Base-by-base conservation (phyloP, 2,329 filamentous ascomycete genomes). In the Colletotrichum sp. region DNA sequence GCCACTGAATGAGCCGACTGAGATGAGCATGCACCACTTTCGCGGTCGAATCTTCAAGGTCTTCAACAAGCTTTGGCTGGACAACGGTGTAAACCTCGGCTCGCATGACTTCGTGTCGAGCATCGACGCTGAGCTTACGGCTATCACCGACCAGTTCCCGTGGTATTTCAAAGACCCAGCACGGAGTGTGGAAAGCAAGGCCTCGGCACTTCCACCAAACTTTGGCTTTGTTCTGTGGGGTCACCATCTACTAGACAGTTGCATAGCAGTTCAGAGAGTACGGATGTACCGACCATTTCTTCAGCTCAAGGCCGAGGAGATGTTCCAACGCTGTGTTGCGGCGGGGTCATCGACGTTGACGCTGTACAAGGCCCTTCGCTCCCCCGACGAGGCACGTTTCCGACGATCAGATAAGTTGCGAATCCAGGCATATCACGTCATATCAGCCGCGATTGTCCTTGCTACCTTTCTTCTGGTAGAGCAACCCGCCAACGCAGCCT, bases 251-350 rank as follows among this genome's bases (percentile, higher is more conserved):
- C 71, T 79, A 6, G 75, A 73, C 28, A 77, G 76, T 1, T 78
- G 77, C 61, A 77, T 79, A 34, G 73, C 75, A 65, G 78, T 76
- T 1, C 78, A 79, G 67, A 75, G 78, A 26, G 76, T 78, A n/a
- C 78, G 77, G n/a, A 77, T 78, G 77, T 76, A 77, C 24, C 71
- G 78, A 3, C 77, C 71, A 0, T 77, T 76, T 5, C 68, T 78
- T 12, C 64, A 62, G 2, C 21, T 38, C n/a, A 60, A 65, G 15
- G 38, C 71, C 9, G 76, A 66, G 9, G 58, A 70, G 10, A 67
- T 75, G 15, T 78, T 77, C 76, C 48, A 65, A 2, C 76, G 71
- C 58, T 75, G 71, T 62, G 77, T 77, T 13, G 69, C 73, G 3
- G 77, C 76, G 6, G 78, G 77, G n/a, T 28, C 36, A 2, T 58